Evolutionary conservation across 139 green algal species (phyloP), one percentile per base, ranked within the genome.

Genomic region (Chlamydomonas schloesseri): DNA sequence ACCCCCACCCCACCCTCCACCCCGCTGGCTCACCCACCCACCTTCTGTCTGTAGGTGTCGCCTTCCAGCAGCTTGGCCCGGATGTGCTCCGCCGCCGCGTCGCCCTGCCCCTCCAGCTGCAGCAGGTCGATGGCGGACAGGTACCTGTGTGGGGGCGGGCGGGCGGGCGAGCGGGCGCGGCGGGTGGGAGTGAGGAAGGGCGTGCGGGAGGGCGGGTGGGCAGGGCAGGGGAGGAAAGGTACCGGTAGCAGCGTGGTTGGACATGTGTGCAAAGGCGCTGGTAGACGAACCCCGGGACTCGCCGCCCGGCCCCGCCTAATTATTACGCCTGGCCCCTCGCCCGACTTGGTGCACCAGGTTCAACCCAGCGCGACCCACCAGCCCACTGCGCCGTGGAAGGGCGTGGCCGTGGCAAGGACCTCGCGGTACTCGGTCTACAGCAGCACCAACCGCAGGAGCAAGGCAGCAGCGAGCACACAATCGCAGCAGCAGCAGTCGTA

Each of bases 361-460:
- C 20, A 46, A 28, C 4, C 53, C 34, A 62, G 20, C 55, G 29
- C 31, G 1, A 55, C 83, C 18, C 60, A 88, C 83, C 83, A 88
- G 20, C 83, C 83, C 6, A 57, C 34, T 4, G 77, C 73, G 15
- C 58, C 60, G 31, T 50, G 29, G 47, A 88, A 88, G 73, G 83
- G 83, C 33, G n/a, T 37, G 37, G 85, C 57, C 1, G 78, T 58
- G 9, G 34, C 11, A 67, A 76, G 23, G 46, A 82, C 76, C 34
- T 91, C 82, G 2, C 86, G 26, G 57, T 93, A 84, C 18, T 94
- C 90, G 24, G 50, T 47, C 86, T 87, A 69, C 34, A 50, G 2
- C 42, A 17, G 42, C 42, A n/a, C n/a, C n/a, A n/a, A n/a, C n/a
- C n/a, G n/a, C n/a, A n/a, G n/a, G n/a, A n/a, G n/a, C n/a, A n/a